Evolutionary conservation across 2,329 filamentous ascomycete species (phyloP).

Genomic region (Colletotrichum agaves): DNA sequence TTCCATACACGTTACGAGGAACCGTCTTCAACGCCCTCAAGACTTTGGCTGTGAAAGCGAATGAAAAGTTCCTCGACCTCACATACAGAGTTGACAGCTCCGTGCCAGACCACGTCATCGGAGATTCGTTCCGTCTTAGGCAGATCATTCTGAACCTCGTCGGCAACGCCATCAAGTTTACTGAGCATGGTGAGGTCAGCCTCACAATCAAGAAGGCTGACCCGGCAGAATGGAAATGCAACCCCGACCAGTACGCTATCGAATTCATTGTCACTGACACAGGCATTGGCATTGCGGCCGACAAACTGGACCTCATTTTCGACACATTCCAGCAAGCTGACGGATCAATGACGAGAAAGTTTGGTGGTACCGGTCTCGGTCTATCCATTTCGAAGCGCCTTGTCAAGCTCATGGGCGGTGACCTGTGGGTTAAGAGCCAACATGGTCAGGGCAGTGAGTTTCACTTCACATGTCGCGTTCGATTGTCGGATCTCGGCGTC

Average conservation of each 20-base stretch:
- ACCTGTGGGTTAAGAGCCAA: slow-evolving; percentile 94
- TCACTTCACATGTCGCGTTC: slow-evolving; percentile 94
- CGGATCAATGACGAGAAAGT: slow-evolving; percentile 94
- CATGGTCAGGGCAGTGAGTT: slow-evolving; percentile 93
- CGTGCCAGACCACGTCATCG: slow-evolving; percentile 93
- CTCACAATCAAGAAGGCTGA: slow-evolving; percentile 82
- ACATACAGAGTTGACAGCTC: slow-evolving; percentile 94
- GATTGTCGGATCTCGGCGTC: slow-evolving; percentile 82
- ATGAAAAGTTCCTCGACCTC: slow-evolving; percentile 92
- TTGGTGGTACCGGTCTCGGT: slow-evolving; percentile 93
- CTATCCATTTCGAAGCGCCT: slow-evolving; percentile 95
- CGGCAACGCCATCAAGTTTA: slow-evolving; percentile 99
- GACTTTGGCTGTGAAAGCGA: slow-evolving; percentile 95
- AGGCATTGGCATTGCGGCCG: slow-evolving; percentile 93
- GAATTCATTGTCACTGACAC: slow-evolving; percentile 97
- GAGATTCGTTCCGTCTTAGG: slow-evolving; percentile 93
- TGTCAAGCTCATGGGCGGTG: slow-evolving; percentile 95
- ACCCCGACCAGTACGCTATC: slow-evolving; percentile 85
- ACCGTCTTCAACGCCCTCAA: slow-evolving; percentile 98
- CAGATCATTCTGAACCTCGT: slow-evolving; percentile 98
- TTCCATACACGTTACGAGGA: slow-evolving; percentile 92
- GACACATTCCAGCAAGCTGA: slow-evolving; percentile 99
- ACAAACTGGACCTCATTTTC: slow-evolving; percentile 97
- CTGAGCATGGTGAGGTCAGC: slow-evolving; percentile 94
- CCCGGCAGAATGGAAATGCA: slow-evolving; percentile 72